Evolutionary conservation across 106 monocot species (phyloP).

Genomic region (Agapanthus africanus): DNA sequence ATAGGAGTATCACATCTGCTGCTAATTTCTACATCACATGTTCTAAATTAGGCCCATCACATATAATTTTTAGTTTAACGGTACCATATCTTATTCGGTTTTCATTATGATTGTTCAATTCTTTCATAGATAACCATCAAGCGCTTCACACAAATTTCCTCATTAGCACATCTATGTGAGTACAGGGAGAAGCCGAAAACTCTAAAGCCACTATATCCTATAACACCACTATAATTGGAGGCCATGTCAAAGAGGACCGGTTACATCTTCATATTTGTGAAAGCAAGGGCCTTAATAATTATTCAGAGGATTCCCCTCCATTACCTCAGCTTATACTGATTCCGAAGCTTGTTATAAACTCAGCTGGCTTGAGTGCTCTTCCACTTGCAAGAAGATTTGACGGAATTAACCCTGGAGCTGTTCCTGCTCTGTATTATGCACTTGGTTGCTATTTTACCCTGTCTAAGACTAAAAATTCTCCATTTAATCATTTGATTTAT

Average conservation of each 20-base stretch:
- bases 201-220: too few species aligned
- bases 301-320: conserved; percentile 19
- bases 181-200: too few species aligned
- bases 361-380: conserved; percentile 81
- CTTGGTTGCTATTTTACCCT: conserved; percentile 90
- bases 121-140: not conserved
- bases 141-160: not conserved
- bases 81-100: not conserved
- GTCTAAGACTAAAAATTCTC: conserved; percentile 46
- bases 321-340: conserved; percentile 51
- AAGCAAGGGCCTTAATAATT: conserved; percentile 43
- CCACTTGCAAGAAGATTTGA: conserved; percentile 70
- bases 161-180: not conserved
- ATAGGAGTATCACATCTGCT: not conserved
- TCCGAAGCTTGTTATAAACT: conserved; percentile 76
- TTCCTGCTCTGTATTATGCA: conserved; percentile 67
- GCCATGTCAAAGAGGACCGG: conserved; percentile 41
- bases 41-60: not conserved
- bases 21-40: not conserved
- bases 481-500: conserved; percentile 83
- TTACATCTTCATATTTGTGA: conserved; percentile 62
- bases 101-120: not conserved
- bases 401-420: conserved; percentile 27
- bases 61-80: not conserved
- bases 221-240: conserved; percentile 20